Conservation (phyloP, 2,329 filamentous ascomycete species). For the Zymoseptoria crescenta region DNA sequence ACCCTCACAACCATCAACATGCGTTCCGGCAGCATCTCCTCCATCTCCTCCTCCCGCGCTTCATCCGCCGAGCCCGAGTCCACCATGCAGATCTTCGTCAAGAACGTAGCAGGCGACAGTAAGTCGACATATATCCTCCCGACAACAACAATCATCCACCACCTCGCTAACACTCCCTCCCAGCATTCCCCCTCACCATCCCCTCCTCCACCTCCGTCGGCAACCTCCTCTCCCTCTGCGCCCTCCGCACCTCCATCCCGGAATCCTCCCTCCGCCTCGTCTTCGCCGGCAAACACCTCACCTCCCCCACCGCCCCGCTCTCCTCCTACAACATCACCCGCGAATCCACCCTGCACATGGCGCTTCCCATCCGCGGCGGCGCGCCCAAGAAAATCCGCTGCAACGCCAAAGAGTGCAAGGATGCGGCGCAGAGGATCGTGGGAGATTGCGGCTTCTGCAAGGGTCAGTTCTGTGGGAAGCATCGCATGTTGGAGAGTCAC, state of each 20-base stretch:
- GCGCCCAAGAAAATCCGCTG: conserved; percentile 75
- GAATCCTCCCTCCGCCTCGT: conserved; percentile 47
- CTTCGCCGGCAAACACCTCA: conserved; percentile 51
- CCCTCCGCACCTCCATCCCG: conserved; percentile 46
- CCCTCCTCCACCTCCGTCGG: conserved; percentile 47
- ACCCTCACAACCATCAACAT: neutral
- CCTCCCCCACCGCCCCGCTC: conserved; percentile 36
- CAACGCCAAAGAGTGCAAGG: conserved; percentile 81
- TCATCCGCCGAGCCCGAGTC: conserved; percentile 39
- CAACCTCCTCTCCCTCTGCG: conserved; percentile 50
- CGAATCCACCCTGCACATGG: conserved; percentile 47
- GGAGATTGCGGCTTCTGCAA: conserved; percentile 94
- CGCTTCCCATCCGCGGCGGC: conserved; percentile 49
- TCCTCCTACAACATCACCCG: conserved; percentile 42
- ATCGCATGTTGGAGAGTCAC: conserved; percentile 88
- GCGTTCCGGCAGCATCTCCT: conserved; percentile 16
- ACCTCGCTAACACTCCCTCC: conserved; percentile 16
- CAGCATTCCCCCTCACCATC: conserved; percentile 51
- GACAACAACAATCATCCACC: neutral
- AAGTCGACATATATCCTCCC: conserved; percentile 28
- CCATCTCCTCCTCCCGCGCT: conserved; percentile 24
- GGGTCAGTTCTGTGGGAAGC: conserved; percentile 90
- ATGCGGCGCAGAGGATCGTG: conserved; percentile 82
- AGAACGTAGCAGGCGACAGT: conserved; percentile 52
- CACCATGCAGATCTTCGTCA: conserved; percentile 56